Conservation (phyloP, 2,329 filamentous ascomycete genomes). For the Sordariomycetes sp. region DNA sequence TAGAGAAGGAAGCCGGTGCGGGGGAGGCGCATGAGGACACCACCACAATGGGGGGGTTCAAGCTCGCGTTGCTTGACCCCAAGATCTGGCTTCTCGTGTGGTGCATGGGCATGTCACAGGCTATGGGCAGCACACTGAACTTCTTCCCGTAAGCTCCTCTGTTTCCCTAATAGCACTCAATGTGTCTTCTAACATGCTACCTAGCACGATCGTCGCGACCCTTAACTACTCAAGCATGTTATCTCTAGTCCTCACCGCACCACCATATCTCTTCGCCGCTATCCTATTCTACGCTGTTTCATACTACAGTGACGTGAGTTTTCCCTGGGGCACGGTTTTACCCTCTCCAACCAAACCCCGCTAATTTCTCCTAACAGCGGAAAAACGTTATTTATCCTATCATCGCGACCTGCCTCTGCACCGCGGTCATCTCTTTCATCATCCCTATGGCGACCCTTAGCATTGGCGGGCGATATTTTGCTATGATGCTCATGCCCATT, state of each 20-base stretch:
- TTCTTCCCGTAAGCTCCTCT: conserved; percentile 9
- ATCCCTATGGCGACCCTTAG: conserved; percentile 50
- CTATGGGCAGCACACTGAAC: conserved; percentile 22
- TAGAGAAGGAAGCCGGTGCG: conserved; percentile 55
- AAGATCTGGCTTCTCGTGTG: conserved; percentile 47
- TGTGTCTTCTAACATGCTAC: conserved; percentile 8
- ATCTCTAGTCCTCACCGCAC: conserved; percentile 52
- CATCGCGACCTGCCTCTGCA: conserved; percentile 46
- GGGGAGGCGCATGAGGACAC: conserved; percentile 48
- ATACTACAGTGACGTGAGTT: conserved; percentile 39
- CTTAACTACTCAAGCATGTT: conserved; percentile 49
- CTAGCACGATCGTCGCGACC: conserved; percentile 47
- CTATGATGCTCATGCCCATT: conserved; percentile 22
- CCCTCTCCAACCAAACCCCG: conserved; percentile 13
- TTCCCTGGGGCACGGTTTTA: neutral
- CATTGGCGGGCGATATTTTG: conserved; percentile 49
- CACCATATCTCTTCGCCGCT: conserved; percentile 47
- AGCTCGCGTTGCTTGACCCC: conserved; percentile 40
- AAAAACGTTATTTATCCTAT: conserved; percentile 61
- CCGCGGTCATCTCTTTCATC: conserved; percentile 54
- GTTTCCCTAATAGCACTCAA: neutral
- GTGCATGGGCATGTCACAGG: conserved; percentile 22
- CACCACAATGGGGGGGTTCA: conserved; percentile 39
- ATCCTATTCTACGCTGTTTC: conserved; percentile 42
- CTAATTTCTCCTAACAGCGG: conserved; percentile 35